Percentiles rank a stretch among this genome's conserved stretches.
phyloP scores from a whole-genome alignment of 306 rosid species.

The Cucumis sativus region DNA sequence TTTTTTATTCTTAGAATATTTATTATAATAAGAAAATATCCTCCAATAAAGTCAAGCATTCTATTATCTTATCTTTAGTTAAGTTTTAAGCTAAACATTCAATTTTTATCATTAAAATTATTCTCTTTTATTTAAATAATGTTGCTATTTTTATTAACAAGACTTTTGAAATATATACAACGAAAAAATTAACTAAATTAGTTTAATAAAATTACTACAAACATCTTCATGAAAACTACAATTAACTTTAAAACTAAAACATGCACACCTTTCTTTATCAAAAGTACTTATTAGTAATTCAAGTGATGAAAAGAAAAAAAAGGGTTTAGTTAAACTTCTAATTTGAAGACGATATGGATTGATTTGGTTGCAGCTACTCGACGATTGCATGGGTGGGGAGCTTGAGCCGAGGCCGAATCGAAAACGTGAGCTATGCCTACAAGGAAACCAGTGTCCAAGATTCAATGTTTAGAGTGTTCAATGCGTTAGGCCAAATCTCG shows the following conservation, averaged over 20 bases:
- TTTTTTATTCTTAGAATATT: background rate
- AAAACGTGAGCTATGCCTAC: constrained; percentile 67
- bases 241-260: too few relatives aligned
- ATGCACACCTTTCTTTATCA: too few relatives aligned
- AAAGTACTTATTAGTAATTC: too few relatives aligned
- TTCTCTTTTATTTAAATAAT: too few relatives aligned
- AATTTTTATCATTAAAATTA: too few relatives aligned
- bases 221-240: background rate
- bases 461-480: constrained; percentile 57
- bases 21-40: background rate
- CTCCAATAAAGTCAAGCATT: background rate
- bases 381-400: constrained; percentile 90
- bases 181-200: too few relatives aligned
- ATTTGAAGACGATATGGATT: background rate
- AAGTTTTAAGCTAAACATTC: too few relatives aligned
- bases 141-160: too few relatives aligned
- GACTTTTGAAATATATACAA: too few relatives aligned
- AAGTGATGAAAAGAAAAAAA: too few relatives aligned
- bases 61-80: background rate
- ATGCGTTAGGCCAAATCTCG: constrained; percentile 75
- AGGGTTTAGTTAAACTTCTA: too few relatives aligned
- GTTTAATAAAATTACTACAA: background rate
- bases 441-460: constrained; percentile 44
- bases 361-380: constrained; percentile 54
- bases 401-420: constrained; percentile 38